A percentile compares a stretch with the other conserved stretches of the same genome.
Conservation (phyloP, 2,329 filamentous ascomycete species). For the Pseudogymnoascus sp. region DNA sequence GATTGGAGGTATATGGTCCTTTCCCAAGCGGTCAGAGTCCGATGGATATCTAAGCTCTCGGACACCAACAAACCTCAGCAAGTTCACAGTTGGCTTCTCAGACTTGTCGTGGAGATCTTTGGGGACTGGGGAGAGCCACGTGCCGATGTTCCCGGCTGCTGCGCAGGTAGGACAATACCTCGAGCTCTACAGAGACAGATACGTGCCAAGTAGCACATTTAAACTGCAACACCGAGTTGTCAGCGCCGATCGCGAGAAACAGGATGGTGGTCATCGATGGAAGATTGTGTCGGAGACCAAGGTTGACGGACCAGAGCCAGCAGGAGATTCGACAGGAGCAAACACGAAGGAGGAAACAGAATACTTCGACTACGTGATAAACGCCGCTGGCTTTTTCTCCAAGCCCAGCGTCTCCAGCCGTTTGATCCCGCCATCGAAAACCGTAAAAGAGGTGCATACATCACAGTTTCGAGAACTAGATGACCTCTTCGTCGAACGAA, state of each 20-base stretch:
- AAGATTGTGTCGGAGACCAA: not conserved
- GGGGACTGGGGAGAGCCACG: not conserved
- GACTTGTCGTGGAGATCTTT: constrained; percentile 12
- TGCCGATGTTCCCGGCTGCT: not conserved
- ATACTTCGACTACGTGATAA: constrained; percentile 2
- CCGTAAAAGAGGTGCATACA: not conserved
- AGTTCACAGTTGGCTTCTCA: constrained; percentile 14
- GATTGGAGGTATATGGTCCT: constrained; percentile 14
- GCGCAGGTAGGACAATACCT: constrained; percentile 13
- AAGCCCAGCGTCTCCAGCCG: not conserved
- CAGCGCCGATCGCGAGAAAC: not conserved
- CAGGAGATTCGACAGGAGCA: not conserved
- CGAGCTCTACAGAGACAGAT: not conserved
- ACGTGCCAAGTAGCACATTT: not conserved
- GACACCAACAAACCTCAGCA: constrained; percentile 12
- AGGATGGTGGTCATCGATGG: not conserved
- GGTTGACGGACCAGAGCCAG: not conserved
- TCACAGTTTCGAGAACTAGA: not conserved
- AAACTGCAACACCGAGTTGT: not conserved
- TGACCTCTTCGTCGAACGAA: not conserved
- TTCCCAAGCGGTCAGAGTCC: constrained; percentile 1
- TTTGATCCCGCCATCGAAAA: not conserved
- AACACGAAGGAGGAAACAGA: not conserved
- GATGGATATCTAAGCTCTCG: constrained; percentile 11
- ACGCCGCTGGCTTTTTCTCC: not conserved